These are phyloP conservation scores for Pyracantha coccinea DNA, from an alignment of 331 rosid species.

Conservation along the genomic window DNA sequence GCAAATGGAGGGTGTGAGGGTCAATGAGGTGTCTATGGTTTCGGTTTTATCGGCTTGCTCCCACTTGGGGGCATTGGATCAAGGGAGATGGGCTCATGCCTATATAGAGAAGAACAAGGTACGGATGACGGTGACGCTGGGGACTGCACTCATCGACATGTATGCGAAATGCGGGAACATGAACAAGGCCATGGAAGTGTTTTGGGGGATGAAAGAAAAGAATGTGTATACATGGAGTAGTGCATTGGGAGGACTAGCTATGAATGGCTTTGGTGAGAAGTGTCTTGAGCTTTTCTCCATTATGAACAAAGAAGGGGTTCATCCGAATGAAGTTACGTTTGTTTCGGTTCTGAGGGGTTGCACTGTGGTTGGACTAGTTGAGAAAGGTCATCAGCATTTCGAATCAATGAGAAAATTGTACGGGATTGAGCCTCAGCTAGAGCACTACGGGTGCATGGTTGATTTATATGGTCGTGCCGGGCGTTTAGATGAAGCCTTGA, in stretches of 20 bases:
- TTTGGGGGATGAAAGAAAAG: constrained; percentile 41
- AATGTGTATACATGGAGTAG: constrained; percentile 46
- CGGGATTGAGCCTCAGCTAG: constrained; percentile 36
- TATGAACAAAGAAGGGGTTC: constrained; percentile 31
- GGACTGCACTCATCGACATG: constrained; percentile 45
- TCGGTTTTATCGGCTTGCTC: constrained; percentile 33
- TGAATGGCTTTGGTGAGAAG: constrained; percentile 36
- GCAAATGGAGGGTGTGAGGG: constrained; percentile 40
- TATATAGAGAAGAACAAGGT: constrained; percentile 35
- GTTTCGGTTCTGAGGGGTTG: constrained; percentile 39
- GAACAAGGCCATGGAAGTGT: constrained; percentile 46
- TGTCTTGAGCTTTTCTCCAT: constrained; percentile 31
- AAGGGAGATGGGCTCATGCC: constrained; percentile 48
- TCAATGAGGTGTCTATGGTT: constrained; percentile 43
- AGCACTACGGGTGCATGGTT: constrained; percentile 49
- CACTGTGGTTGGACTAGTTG: constrained; percentile 45
- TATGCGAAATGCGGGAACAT: constrained; percentile 42
- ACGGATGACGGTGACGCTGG: constrained; percentile 27
- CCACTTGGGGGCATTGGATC: constrained; percentile 43
- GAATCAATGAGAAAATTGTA: constrained; percentile 25
- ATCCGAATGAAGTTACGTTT: constrained; percentile 36
- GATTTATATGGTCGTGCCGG: constrained; percentile 50
- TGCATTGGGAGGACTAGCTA: constrained; percentile 23
- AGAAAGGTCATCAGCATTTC: constrained; percentile 32
- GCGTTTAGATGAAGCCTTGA: constrained; percentile 34